A percentile compares a stretch with the other conserved stretches of the same genome.
These are phyloP conservation scores for Scheffersomyces stambukii DNA, from an alignment of 1,139 yeast species.

Conservation along the genomic window DNA sequence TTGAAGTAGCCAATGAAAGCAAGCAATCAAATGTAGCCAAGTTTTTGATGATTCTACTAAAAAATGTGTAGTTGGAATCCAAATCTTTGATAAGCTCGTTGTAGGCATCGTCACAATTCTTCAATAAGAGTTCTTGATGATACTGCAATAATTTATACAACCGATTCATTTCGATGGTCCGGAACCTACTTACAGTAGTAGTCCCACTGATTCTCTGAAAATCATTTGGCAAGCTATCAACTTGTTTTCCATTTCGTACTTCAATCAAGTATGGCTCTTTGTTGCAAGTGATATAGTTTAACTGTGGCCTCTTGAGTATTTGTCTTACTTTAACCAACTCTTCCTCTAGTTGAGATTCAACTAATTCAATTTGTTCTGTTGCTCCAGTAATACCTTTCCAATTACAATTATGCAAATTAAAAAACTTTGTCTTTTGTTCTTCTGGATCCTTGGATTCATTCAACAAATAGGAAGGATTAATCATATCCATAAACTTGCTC, in stretches of 20 bases:
- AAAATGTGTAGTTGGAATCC: conserved; percentile 45
- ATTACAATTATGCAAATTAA: conserved; percentile 43
- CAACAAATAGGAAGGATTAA: conserved; percentile 55
- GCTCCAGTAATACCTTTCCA: conserved; percentile 37
- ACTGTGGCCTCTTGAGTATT: conserved; percentile 52
- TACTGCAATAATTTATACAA: conserved; percentile 56
- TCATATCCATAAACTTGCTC: conserved; percentile 42
- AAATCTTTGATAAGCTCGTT: conserved; percentile 42
- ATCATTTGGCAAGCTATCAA: conserved; percentile 56
- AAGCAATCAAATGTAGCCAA: conserved; percentile 72
- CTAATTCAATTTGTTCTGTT: conserved; percentile 35
- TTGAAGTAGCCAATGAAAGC: conserved; percentile 61
- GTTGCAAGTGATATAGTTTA: conserved; percentile 53
- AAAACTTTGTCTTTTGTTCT: conserved; percentile 50
- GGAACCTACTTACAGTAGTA: conserved; percentile 63
- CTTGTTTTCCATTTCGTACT: conserved; percentile 54
- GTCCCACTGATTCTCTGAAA: conserved; percentile 81
- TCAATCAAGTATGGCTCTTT: conserved; percentile 73
- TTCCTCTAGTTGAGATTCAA: conserved; percentile 42
- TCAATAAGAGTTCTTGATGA: conserved; percentile 55
- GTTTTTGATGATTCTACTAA: conserved; percentile 47
- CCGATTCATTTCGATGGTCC: conserved; percentile 54
- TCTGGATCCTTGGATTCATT: conserved; percentile 41
- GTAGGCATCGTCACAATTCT: conserved; percentile 56
- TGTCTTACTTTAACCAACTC: conserved; percentile 48